Evolutionary conservation across 352 stramenopile genomes (phyloP), one percentile per base, ranked within the genome.

Genomic region (Globisporangium radiosum): DNA sequence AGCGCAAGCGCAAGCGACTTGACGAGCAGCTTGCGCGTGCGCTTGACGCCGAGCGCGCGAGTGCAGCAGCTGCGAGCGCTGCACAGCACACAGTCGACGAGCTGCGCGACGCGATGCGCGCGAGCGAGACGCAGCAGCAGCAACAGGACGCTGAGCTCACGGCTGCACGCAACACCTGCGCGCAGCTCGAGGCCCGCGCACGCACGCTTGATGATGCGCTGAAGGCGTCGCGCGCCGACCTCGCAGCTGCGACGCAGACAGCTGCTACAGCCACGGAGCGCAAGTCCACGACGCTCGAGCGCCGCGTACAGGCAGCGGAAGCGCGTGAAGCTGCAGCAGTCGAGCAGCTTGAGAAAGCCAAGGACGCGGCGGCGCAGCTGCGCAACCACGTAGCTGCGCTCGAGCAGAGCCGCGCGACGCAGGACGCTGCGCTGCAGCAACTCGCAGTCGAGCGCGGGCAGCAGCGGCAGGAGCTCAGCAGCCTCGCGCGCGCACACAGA

Each of bases 401-500:
- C 33, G 56, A 80, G 47, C 47, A 53, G 5, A 63, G 62, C 0
- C 52, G 37, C 25, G 11, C 50, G 1, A 13, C 2, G 4, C 47
- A 43, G 4, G 61, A 62, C 39, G 33, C 47, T 25, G 36, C 15
- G 50, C 17, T 63, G 4, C 43, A 67, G 33, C 50, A 62, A 7
- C 57, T 70, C 14, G 81, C 79, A 57, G 3, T 42, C 7, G 76
- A 85, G 8, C 47, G 69, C 9, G 42, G 48, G 8, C 76, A 80
- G 51, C 81, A 88, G 38, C 65, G 64, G 8, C 86, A 87, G 45
- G 76, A 85, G 25, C 83, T 87, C 53, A 80, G 68, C 15, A 77
- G 88, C 59, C 51, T 90, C 19, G 68, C 76, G 9, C 71, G 81
- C 13, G 85, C 88, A 64, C 71, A 90, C 69, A 87, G 84, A 67